These are phyloP conservation scores for Rhizopus delemar DNA, from an alignment of 371 early-diverging fungal species.

Conservation along the genomic window DNA sequence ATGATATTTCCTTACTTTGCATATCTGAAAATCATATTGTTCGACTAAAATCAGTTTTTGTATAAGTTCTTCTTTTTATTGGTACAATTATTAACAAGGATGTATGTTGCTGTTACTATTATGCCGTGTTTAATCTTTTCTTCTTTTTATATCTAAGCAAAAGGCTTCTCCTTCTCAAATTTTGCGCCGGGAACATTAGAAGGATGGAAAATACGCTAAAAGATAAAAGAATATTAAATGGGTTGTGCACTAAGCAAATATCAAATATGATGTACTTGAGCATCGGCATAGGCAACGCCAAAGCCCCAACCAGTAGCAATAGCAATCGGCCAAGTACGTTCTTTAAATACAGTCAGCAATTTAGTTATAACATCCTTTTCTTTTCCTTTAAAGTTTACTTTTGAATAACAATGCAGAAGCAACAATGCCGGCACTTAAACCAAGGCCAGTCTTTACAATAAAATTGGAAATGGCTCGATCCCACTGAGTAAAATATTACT, in stretches of 20 bases:
- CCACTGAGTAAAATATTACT: conserved; percentile 57
- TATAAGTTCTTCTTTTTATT: not conserved
- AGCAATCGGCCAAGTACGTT: conserved; percentile 89
- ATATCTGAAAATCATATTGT: not conserved
- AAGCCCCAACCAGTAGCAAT: conserved; percentile 85
- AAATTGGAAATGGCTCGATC: conserved; percentile 88
- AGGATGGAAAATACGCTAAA: conserved; percentile 53
- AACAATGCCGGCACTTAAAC: conserved; percentile 85
- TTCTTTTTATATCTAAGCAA: conserved; percentile 32
- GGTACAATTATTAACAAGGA: too few relatives aligned
- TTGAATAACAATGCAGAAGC: conserved; percentile 87
- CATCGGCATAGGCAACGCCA: conserved; percentile 87
- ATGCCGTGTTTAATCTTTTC: not conserved
- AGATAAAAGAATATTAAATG: conserved; percentile 1
- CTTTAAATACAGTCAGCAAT: conserved; percentile 36
- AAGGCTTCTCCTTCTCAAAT: conserved; percentile 51
- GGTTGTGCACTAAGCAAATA: not conserved
- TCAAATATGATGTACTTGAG: conserved; percentile 53
- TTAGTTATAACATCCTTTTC: not conserved
- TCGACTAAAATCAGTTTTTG: not conserved
- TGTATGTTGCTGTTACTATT: not conserved
- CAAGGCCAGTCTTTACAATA: conserved; percentile 83
- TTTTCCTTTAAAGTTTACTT: conserved; percentile 57
- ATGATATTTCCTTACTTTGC: too few relatives aligned
- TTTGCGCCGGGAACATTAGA: conserved; percentile 47